Evolutionary conservation across 768 basidiomycete species (phyloP), one percentile per base, ranked within the genome.

Genomic region (Leccinum disarticulatum): DNA sequence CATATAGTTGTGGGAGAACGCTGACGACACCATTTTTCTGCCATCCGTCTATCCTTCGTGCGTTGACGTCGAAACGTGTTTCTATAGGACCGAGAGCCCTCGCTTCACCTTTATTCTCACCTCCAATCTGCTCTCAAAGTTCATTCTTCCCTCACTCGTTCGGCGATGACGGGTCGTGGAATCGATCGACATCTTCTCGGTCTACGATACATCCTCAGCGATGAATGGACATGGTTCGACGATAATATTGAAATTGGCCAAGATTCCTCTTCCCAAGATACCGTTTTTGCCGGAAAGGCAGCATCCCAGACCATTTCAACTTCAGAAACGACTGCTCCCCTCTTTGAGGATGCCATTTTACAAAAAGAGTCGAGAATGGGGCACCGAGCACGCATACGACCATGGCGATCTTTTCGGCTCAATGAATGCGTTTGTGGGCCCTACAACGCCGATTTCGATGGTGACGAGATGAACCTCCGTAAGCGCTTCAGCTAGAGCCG

Each of bases 381-480:
- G n/a, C 97, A 99, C 77, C 81, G 95, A 60, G 95, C 91, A 59
- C 96, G 96, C 81, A 84, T 99, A 56, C 82, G 97, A 31, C 97
- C 97, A 25, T 99, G 97, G 97, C 80, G 96, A 64, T 91, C 97
- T 1, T 98, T 99, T 79, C 84, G 97, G 33, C 77, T 99, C 57
- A 99, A 99, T 70, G 97, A 99, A 73, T 99, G 97, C 84, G 97
- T 98, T 9, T 99, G 97, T 76, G 95, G 93, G 51, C 97, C 97
- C 8, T 98, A 98, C 77, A 98, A 98, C 70, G 97, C 97, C 52
- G 97, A 99, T 80, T 99, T 99, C 64, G 97, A 99, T 72, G 97
- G 97, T 61, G 97, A 99, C 72, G 97, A 99, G 74, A 99, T 99
- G 97, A 99, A 99, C 76, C 79, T 99, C 67, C 97, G 96, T 95